Evolutionary conservation across 2,329 filamentous ascomycete species (phyloP), one percentile per base, ranked within the genome.

Genomic region (Berkeleyomyces basicola): DNA sequence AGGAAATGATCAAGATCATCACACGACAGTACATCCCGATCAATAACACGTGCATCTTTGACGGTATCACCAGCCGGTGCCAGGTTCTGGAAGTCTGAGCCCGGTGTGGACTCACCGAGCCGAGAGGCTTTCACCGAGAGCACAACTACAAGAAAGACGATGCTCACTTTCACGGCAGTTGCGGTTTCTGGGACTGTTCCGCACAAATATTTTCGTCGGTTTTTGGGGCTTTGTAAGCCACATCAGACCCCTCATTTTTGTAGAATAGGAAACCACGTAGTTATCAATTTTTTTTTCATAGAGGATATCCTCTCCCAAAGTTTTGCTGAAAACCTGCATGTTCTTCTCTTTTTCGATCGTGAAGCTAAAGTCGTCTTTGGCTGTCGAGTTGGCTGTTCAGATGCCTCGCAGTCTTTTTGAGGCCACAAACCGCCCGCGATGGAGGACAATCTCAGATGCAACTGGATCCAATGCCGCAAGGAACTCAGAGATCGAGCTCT

Each of bases 1-100:
- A 99, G 74, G 93, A 99, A 75, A 83, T 92, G 66, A 95, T 99
- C 75, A 99, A 99, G 72, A 82, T 92, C 64, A 81, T 87, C 68
- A 87, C 85, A 10, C 83, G 83, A 69, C 85, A 88, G 74, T 88
- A 87, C 72, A 77, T 87, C 51, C 84, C 85, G 33, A 81, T 86
- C 66, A 83, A 87, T 68, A 86, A 87, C 71, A 85, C 82, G 14
- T 86, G 84, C 70, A 77, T 88, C 65, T 87, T 85, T 68, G 84
- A 87, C 74, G 85, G 84, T 31, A 83, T 87, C 66, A 75, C 74
- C 65, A 84, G 82, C 71, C 79, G 81, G 66, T 82, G 79, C 67
- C 80, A 83, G 70, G 77, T 83, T 61, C 72, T 84, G 67, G 77
- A 77, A 37, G 7, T 55, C 7, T 55, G n/a, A 55, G 14, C 7